Evolutionary conservation across 108 stramenopile species (phyloP), one percentile per base, ranked within the genome.

Genomic region (Cylindrotheca fusiformis): DNA sequence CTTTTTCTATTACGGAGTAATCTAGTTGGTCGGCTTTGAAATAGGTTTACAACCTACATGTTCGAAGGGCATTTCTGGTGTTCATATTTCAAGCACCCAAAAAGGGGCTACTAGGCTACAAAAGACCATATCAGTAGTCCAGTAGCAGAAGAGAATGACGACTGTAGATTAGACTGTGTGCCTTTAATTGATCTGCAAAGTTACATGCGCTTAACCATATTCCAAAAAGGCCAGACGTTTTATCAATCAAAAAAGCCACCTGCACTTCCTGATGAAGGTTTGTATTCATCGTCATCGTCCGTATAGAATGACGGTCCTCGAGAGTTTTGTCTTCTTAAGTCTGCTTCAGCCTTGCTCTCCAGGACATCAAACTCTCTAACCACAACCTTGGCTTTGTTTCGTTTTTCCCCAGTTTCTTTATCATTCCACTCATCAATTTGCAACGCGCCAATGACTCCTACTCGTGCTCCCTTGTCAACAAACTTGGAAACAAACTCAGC

Each of bases 401-500:
- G 60, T 17, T 65, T 60, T 49, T 89, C 79, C 6, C 86, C 88
- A 14, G 77, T 84, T 46, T 52, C 61, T 56, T 73, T 83, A 63
- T 93, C 88, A 0, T 48, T 68, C 84, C 88, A 93, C 3, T 73
- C 69, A 64, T 86, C 86, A 32, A 78, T 67, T 6, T 74, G 62
- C 68, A 93, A 57, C 0, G 63, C 66, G 8, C 91, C 91, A 26
- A 80, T 71, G 2, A 90, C 81, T 6, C 91, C 84, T 10, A 93
- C 55, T 12, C 88, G 82, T 12, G 76, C 51, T 0, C 91, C 91
- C 75, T 90, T 87, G 31, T 83, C 73, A 4, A 90, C 86, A 60
- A 74, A 89, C 21, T 86, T 88, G 22, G 65, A 36, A 2, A 77
- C 86, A 65, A 84, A 95, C 75, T 96, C 96, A 0, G 94, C 96